phyloP scores from a whole-genome alignment of 1,284 basidiomycete species.

The Sporisorium scitamineum region DNA sequence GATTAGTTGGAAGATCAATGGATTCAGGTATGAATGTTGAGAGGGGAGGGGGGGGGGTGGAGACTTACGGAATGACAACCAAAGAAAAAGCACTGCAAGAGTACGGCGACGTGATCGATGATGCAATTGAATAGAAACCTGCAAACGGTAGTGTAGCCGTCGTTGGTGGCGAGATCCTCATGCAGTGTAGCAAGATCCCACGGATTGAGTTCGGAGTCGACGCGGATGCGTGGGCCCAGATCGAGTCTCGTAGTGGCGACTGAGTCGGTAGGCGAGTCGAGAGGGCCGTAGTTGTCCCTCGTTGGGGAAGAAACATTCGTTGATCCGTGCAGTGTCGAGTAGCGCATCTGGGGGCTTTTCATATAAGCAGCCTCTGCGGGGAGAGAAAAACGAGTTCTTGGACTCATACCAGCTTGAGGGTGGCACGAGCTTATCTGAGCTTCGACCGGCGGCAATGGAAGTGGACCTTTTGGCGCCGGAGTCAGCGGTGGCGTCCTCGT shows the following conservation, averaged over 20 bases:
- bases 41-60: not conserved
- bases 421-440: not conserved
- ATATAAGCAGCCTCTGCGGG: too few species aligned
- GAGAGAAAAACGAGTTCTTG: not conserved
- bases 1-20: too few species aligned
- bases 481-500: slow-evolving; percentile 12
- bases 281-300: too few species aligned
- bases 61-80: slow-evolving; percentile 29
- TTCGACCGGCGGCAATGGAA: slow-evolving; percentile 13
- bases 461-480: slow-evolving; percentile 20
- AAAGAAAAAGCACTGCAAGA: slow-evolving; percentile 29
- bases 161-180: slow-evolving; percentile 21
- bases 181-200: slow-evolving; percentile 15
- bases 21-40: not conserved
- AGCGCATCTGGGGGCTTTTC: not conserved
- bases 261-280: not conserved
- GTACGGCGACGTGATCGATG: slow-evolving; percentile 33
- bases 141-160: slow-evolving; percentile 34
- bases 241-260: not conserved
- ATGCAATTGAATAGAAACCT: slow-evolving; percentile 41
- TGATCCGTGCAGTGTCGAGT: not conserved
- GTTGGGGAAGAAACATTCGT: too few species aligned
- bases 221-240: slow-evolving; percentile 5
- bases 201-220: not conserved
- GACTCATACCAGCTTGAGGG: not conserved